These are phyloP conservation scores for Gossypium raimondii DNA, from an alignment of 345 rosid genomes.

Conservation along the genomic window DNA sequence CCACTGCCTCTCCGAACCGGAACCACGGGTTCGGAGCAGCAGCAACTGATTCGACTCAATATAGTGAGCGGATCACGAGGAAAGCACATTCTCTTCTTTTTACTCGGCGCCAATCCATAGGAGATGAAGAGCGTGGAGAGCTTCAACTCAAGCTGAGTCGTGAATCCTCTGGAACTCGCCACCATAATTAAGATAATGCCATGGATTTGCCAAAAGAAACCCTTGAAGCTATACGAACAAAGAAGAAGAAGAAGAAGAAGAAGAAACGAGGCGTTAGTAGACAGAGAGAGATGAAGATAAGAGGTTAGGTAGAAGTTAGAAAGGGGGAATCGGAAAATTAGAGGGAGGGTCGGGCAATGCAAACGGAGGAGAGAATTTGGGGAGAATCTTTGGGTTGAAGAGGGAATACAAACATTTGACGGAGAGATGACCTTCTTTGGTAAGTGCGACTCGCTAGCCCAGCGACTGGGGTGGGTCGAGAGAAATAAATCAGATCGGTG, in stretches of 20 bases:
- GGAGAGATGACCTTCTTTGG: background rate
- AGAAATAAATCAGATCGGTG: constrained; percentile 28
- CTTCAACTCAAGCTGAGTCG: constrained; percentile 59
- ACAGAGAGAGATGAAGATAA: background rate
- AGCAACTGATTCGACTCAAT: constrained; percentile 38
- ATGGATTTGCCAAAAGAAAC: constrained; percentile 26
- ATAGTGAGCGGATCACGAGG: constrained; percentile 14
- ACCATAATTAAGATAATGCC: constrained; percentile 57
- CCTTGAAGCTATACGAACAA: constrained; percentile 12
- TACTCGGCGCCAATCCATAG: constrained; percentile 27
- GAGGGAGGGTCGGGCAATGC: constrained; percentile 5
- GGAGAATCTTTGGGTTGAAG: constrained; percentile 18
- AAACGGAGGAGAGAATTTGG: constrained; percentile 20
- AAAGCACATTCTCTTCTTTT: constrained; percentile 30
- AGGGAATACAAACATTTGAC: constrained; percentile 13
- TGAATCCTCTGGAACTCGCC: constrained; percentile 50
- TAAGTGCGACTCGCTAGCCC: background rate
- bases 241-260: background rate
- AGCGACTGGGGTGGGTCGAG: background rate
- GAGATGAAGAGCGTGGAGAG: constrained; percentile 26
- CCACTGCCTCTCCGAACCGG: constrained; percentile 42
- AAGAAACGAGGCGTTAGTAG: no score
- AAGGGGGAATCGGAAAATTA: background rate
- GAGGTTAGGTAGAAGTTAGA: background rate
- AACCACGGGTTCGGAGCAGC: constrained; percentile 55